Evolutionary conservation across 768 basidiomycete genomes (phyloP).

Genomic region (Termitomyces sp.): DNA sequence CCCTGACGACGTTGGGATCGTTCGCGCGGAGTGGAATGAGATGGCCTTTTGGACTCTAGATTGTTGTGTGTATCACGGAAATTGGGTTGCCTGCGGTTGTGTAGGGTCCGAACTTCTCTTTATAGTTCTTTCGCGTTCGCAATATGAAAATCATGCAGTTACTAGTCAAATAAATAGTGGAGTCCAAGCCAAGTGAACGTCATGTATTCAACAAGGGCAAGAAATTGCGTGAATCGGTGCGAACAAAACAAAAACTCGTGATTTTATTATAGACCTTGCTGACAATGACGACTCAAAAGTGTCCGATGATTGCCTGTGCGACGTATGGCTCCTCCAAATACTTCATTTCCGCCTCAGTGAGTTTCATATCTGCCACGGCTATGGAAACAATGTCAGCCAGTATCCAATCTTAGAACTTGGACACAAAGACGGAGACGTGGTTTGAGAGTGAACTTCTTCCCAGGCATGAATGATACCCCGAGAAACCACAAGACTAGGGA

Average conservation of each 20-base stretch:
- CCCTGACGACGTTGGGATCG: too few species aligned
- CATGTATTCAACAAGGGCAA: too few species aligned
- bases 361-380: conserved; percentile 40
- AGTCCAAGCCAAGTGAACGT: too few species aligned
- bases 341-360: conserved; percentile 52
- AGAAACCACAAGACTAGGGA: background rate
- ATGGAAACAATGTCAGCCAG: background rate
- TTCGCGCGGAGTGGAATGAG: too few species aligned
- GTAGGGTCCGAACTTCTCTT: background rate
- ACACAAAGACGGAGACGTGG: background rate
- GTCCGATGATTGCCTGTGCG: background rate
- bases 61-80: background rate
- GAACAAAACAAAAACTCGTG: too few species aligned
- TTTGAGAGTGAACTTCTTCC: background rate
- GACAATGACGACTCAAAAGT: background rate
- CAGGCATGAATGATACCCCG: background rate
- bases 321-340: conserved; percentile 49
- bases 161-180: too few species aligned
- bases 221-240: too few species aligned
- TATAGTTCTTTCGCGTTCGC: background rate
- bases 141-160: too few species aligned
- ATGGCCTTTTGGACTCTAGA: too few species aligned
- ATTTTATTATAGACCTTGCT: background rate
- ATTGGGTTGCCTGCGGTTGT: background rate
- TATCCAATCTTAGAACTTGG: background rate